Conservation (phyloP, 2,329 filamentous ascomycete species). For the Aureobasidium sp. region DNA sequence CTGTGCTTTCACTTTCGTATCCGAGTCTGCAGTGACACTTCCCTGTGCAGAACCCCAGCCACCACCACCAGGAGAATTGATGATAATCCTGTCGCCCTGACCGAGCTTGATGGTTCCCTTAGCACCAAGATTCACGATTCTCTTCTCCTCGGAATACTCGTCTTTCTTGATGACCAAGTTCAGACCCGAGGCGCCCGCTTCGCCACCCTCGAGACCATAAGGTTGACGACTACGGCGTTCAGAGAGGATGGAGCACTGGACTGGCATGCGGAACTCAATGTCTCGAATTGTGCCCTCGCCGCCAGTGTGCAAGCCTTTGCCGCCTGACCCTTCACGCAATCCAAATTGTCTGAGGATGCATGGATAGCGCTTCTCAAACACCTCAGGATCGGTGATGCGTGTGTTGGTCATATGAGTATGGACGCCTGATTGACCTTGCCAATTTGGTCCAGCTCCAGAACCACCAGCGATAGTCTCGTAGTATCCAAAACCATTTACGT, state of each 20-base stretch:
- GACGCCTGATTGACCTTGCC: conserved; percentile 63
- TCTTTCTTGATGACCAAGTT: conserved; percentile 64
- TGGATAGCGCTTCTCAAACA: conserved; percentile 66
- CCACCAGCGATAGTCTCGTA: conserved; percentile 75
- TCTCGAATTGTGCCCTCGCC: conserved; percentile 67
- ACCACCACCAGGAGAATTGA: conserved; percentile 15
- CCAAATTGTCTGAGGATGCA: conserved; percentile 61
- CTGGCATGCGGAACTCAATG: conserved; percentile 66
- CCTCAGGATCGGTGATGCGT: conserved; percentile 67
- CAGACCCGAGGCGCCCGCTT: conserved; percentile 64
- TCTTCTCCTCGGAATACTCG: neutral
- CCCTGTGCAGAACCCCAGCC: conserved; percentile 2
- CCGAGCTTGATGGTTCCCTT: conserved; percentile 13
- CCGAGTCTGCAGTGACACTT: neutral
- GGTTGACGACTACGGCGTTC: conserved; percentile 66
- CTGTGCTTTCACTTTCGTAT: neutral
- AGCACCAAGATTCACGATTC: conserved; percentile 7
- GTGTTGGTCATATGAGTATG: conserved; percentile 78
- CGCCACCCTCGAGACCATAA: conserved; percentile 73
- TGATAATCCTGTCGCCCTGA: conserved; percentile 13
- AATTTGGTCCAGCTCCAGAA: conserved; percentile 61
- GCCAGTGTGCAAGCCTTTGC: conserved; percentile 54
- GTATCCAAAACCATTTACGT: conserved; percentile 65
- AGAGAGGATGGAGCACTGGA: conserved; percentile 69
- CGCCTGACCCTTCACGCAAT: conserved; percentile 54